phyloP scores from a whole-genome alignment of 2,329 filamentous ascomycete species.

The Torrubiella hemipterigena region DNA sequence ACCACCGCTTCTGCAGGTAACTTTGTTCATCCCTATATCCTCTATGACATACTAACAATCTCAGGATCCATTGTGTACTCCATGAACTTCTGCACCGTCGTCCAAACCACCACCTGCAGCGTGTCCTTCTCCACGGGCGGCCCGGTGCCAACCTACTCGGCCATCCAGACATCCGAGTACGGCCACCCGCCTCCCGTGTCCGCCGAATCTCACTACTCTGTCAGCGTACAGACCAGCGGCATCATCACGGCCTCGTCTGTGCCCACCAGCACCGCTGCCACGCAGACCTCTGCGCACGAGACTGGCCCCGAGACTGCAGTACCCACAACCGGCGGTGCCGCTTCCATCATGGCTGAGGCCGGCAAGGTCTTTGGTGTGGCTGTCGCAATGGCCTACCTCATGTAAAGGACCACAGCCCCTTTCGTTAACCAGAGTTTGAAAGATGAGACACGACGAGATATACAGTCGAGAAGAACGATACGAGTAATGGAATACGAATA shows the following conservation, averaged over 20 bases:
- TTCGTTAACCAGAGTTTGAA: too few relatives aligned
- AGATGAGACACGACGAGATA: too few relatives aligned
- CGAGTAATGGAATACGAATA: too few relatives aligned
- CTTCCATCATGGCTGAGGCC: not conserved
- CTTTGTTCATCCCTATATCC: not conserved
- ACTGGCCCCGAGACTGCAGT: not conserved
- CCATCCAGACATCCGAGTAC: not conserved
- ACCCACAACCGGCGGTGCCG: not conserved
- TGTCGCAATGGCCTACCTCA: too few relatives aligned
- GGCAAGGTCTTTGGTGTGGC: not conserved
- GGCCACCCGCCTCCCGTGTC: not conserved
- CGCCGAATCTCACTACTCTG: not conserved
- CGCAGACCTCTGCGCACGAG: not conserved
- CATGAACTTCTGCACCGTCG: constrained; percentile 23
- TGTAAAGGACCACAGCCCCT: too few relatives aligned
- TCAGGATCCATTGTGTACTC: constrained; percentile 20
- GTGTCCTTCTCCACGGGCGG: constrained; percentile 15
- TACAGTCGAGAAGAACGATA: too few relatives aligned
- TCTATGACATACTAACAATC: not conserved
- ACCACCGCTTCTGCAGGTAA: constrained; percentile 19
- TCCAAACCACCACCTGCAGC: constrained; percentile 21
- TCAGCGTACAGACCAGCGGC: constrained; percentile 3
- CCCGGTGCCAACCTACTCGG: constrained; percentile 2
- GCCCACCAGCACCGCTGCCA: constrained; percentile 1
- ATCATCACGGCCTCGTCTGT: constrained; percentile 3